Percentiles rank a stretch among this genome's conserved stretches.
phyloP scores from a whole-genome alignment of 768 basidiomycete species.

The Boletales sp. region DNA sequence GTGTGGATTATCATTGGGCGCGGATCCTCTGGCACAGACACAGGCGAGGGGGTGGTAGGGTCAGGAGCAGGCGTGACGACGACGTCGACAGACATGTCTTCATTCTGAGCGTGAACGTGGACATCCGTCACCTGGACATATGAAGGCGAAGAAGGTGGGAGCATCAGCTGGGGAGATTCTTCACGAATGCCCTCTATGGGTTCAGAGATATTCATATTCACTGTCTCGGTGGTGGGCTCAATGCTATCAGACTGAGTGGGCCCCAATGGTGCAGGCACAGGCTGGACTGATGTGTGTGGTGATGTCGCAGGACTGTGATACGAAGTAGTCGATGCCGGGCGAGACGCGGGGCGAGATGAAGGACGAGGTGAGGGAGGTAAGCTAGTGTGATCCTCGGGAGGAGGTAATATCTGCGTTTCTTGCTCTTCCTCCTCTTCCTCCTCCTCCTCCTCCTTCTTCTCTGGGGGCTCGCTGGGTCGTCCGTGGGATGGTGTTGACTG shows the following conservation, averaged over 20 bases:
- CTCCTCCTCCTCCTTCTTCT: slow-evolving; percentile 11
- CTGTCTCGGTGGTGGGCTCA: slow-evolving; percentile 8
- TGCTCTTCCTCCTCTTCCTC: slow-evolving; percentile 13
- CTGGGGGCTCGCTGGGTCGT: slow-evolving; percentile 5
- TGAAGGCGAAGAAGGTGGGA: slow-evolving; percentile 22
- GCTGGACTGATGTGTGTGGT: slow-evolving; percentile 14
- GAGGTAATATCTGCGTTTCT: not conserved
- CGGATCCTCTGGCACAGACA: not conserved
- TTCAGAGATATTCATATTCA: slow-evolving; percentile 11
- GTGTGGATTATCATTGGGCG: slow-evolving; percentile 22
- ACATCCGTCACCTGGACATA: not conserved
- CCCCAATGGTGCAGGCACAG: slow-evolving; percentile 8
- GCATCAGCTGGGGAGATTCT: slow-evolving; percentile 22
- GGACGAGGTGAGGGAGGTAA: slow-evolving; percentile 12
- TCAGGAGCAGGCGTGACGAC: not conserved
- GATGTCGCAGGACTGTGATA: slow-evolving; percentile 17
- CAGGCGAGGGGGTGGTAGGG: not conserved
- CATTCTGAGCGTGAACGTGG: not conserved
- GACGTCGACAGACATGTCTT: not conserved
- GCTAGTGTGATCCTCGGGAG: slow-evolving; percentile 1
- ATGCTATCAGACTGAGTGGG: slow-evolving; percentile 6
- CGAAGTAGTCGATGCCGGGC: slow-evolving; percentile 6
- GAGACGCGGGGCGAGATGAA: slow-evolving; percentile 8
- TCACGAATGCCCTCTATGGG: slow-evolving; percentile 20
- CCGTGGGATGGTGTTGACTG: slow-evolving; percentile 16